Conservation (phyloP, 768 basidiomycete species). For the Tricholoma sp. region DNA sequence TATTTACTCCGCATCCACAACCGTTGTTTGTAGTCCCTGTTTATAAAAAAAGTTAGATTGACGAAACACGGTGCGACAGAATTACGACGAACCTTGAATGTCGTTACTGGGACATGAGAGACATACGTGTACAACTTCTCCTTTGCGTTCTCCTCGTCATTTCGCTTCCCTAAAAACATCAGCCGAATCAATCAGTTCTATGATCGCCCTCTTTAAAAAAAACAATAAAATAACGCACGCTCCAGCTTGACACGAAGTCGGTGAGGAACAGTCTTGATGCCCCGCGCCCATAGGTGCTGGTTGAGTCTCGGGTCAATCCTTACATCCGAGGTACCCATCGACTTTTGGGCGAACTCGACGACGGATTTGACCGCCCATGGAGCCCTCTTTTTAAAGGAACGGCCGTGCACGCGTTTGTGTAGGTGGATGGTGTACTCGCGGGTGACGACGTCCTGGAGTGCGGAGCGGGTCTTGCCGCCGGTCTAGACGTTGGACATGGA, state of each 20-base stretch:
- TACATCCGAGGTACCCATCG: constrained; percentile 95
- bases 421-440: constrained; percentile 99
- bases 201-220: background rate
- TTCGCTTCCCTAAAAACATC: constrained; percentile 73
- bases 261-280: constrained; percentile 91
- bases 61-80: background rate
- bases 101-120: constrained; percentile 65
- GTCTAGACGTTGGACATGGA: constrained; percentile 32
- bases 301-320: constrained; percentile 94
- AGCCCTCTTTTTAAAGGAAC: constrained; percentile 96
- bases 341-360: constrained; percentile 83
- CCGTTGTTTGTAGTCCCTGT: constrained; percentile 80
- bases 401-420: constrained; percentile 90
- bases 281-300: constrained; percentile 91
- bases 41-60: constrained; percentile 5
- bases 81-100: constrained; percentile 71
- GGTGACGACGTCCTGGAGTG: constrained; percentile 96
- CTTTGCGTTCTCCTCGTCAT: constrained; percentile 98
- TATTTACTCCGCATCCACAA: constrained; percentile 74
- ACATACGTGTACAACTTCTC: constrained; percentile 96
- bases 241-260: constrained; percentile 91
- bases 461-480: constrained; percentile 88
- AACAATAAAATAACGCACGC: constrained; percentile 40
- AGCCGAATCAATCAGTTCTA: background rate
- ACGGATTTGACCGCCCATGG: constrained; percentile 96